These are phyloP conservation scores for Suhomyces kilbournensis DNA, from an alignment of 805 yeast species.

Conservation along the genomic window DNA sequence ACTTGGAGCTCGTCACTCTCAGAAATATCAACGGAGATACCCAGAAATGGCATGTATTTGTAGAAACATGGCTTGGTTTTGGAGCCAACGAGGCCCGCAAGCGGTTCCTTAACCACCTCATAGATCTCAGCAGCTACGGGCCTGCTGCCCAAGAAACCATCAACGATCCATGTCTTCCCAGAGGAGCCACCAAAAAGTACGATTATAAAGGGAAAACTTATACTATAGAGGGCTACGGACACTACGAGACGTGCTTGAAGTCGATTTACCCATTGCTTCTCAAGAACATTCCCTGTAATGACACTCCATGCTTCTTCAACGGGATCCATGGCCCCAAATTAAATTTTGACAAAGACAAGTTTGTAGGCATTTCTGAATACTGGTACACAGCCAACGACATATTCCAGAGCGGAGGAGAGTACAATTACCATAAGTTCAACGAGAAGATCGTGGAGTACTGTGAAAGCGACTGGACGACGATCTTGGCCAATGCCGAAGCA, in stretches of 20 bases:
- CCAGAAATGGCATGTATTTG: slow-evolving; percentile 83
- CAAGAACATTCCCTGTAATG: slow-evolving; percentile 78
- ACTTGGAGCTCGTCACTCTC: slow-evolving; percentile 62
- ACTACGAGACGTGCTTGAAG: slow-evolving; percentile 68
- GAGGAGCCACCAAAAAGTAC: slow-evolving; percentile 50
- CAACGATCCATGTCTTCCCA: slow-evolving; percentile 80
- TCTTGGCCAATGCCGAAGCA: slow-evolving; percentile 46
- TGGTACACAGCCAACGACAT: slow-evolving; percentile 97
- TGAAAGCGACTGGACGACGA: slow-evolving; percentile 64
- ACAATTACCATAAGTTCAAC: slow-evolving; percentile 70
- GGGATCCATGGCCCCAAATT: slow-evolving; percentile 93
- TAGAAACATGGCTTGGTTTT: slow-evolving; percentile 95
- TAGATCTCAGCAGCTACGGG: slow-evolving; percentile 27
- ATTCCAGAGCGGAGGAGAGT: slow-evolving; percentile 84
- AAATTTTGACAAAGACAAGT: slow-evolving; percentile 73
- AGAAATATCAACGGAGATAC: slow-evolving; percentile 67
- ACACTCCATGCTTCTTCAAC: slow-evolving; percentile 87
- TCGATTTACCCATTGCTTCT: slow-evolving; percentile 73
- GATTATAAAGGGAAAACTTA: slow-evolving; percentile 46
- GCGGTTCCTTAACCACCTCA: slow-evolving; percentile 61
- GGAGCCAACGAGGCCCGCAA: slow-evolving; percentile 93
- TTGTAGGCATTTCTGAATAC: slow-evolving; percentile 92
- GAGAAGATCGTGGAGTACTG: slow-evolving; percentile 69
- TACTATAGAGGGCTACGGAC: slow-evolving; percentile 70
- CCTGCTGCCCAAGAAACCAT: slow-evolving; percentile 19